Conservation (phyloP, 768 basidiomycete species). For the Coprinellus aureogranulatus region DNA sequence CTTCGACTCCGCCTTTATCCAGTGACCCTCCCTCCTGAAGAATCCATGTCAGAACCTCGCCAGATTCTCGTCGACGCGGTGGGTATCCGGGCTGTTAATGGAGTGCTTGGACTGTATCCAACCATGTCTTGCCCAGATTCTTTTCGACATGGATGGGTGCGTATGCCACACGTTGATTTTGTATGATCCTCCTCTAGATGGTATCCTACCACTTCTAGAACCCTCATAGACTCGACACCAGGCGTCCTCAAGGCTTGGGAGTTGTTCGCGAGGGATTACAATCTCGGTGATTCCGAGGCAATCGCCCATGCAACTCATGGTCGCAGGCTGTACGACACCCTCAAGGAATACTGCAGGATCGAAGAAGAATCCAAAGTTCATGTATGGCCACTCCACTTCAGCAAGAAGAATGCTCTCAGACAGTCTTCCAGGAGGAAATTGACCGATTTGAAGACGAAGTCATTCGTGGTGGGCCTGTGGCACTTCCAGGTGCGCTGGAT, state of each 20-base stretch:
- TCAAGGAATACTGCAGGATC: slow-evolving; percentile 67
- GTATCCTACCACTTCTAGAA: slow-evolving; percentile 37
- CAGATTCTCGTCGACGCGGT: slow-evolving; percentile 53
- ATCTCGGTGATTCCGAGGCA: slow-evolving; percentile 43
- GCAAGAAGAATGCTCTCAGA: not conserved
- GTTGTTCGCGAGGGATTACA: slow-evolving; percentile 62
- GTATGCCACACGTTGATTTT: slow-evolving; percentile 5
- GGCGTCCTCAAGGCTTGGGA: slow-evolving; percentile 80
- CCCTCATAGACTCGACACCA: slow-evolving; percentile 79
- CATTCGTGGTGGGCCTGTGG: slow-evolving; percentile 56
- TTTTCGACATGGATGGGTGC: slow-evolving; percentile 74
- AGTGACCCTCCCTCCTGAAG: too few relatives aligned
- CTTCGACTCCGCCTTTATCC: too few relatives aligned
- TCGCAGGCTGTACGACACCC: slow-evolving; percentile 70
- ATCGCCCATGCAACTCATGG: slow-evolving; percentile 70
- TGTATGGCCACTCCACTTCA: slow-evolving; percentile 35
- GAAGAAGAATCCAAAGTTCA: slow-evolving; percentile 52
- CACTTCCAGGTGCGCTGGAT: slow-evolving; percentile 62
- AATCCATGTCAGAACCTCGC: slow-evolving; percentile 5
- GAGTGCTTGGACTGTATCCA: not conserved
- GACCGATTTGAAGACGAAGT: slow-evolving; percentile 79
- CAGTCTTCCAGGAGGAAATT: slow-evolving; percentile 54
- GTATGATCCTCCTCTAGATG: not conserved
- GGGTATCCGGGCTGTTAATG: slow-evolving; percentile 21
- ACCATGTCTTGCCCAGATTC: slow-evolving; percentile 39